These are phyloP conservation scores for Acanthamoeba castellanii DNA, from an alignment of 208 protist species.

Conservation along the genomic window DNA sequence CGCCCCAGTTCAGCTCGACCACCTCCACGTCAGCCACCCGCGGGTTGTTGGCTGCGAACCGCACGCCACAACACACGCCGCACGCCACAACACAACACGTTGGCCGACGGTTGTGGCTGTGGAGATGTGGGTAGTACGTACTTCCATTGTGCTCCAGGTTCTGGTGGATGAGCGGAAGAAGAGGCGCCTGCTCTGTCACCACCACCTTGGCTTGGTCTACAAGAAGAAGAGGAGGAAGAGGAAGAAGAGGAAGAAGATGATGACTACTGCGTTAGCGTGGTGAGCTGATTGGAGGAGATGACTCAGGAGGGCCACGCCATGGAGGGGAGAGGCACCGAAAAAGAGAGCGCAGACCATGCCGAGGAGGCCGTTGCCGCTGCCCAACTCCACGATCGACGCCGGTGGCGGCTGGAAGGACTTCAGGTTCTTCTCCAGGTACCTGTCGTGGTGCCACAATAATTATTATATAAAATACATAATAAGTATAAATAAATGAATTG, in stretches of 20 bases:
- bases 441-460: neutral
- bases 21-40: conserved; percentile 1
- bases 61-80: neutral
- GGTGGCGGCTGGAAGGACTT: conserved; percentile 19
- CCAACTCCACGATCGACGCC: conserved; percentile 23
- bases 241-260: neutral
- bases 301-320: neutral
- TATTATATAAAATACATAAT: neutral
- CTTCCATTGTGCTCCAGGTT: conserved; percentile 50
- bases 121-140: neutral
- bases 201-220: conserved; percentile 49
- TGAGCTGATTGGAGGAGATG: neutral
- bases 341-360: conserved; percentile 69
- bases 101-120: neutral
- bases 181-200: conserved; percentile 66
- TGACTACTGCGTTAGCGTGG: neutral
- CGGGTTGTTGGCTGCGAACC: neutral
- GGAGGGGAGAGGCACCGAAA: neutral
- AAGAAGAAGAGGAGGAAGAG: neutral
- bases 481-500: neutral
- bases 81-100: neutral
- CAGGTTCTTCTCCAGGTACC: conserved; percentile 57
- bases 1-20: conserved; percentile 56
- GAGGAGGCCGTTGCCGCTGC: conserved; percentile 67
- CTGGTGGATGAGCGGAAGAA: conserved; percentile 66